These are phyloP conservation scores for Pyrus bretschneideri DNA, from an alignment of 306 rosid species.

Conservation along the genomic window DNA sequence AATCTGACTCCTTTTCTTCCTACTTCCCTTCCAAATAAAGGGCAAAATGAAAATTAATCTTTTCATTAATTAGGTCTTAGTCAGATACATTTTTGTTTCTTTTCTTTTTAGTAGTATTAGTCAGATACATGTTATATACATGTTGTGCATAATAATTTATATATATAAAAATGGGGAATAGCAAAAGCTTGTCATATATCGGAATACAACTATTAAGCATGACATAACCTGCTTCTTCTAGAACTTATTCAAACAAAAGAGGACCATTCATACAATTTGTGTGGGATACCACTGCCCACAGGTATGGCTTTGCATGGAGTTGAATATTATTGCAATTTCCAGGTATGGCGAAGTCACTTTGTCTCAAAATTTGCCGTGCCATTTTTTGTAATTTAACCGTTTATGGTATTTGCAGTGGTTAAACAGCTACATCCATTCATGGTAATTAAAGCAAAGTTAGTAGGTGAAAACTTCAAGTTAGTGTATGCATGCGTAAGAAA, in stretches of 20 bases:
- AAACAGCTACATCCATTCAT: neutral
- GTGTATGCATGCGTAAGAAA: no score
- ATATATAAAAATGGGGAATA: no score
- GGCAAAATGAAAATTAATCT: neutral
- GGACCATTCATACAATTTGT: slow-evolving; percentile 19
- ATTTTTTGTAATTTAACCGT: slow-evolving; percentile 10
- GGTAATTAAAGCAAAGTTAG: neutral
- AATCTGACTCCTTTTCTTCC: neutral
- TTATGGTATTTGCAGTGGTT: neutral
- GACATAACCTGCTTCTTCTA: slow-evolving; percentile 31
- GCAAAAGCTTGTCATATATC: neutral
- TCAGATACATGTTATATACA: no score
- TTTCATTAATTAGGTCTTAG: neutral
- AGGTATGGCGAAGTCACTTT: neutral
- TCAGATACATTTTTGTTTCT: neutral
- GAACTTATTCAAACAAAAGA: slow-evolving; percentile 22
- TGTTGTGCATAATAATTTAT: no score
- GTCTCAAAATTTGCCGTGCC: neutral
- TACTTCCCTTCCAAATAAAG: neutral
- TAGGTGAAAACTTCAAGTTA: neutral
- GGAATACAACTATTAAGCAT: slow-evolving; percentile 50
- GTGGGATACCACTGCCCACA: neutral
- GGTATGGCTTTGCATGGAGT: neutral
- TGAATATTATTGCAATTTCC: neutral
- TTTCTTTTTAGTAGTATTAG: no score